These are phyloP conservation scores for Dryadomyces quercivorus DNA, from an alignment of 2,329 filamentous ascomycete genomes.

Conservation along the genomic window DNA sequence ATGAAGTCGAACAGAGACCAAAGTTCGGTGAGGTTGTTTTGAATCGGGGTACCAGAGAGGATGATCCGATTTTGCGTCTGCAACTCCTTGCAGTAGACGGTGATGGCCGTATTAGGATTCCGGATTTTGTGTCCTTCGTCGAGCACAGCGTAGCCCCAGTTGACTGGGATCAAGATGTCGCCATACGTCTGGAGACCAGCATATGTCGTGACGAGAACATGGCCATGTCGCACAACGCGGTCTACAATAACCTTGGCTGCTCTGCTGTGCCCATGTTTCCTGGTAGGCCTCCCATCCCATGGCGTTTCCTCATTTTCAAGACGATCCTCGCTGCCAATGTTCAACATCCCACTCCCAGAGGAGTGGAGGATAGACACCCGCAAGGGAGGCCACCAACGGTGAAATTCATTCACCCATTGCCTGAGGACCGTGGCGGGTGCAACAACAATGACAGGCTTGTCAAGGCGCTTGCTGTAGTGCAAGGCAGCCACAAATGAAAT, in stretches of 20 bases:
- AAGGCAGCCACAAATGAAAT: slow-evolving; percentile 77
- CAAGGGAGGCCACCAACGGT: slow-evolving; percentile 98
- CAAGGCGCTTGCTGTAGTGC: slow-evolving; percentile 79
- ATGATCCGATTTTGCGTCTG: slow-evolving; percentile 85
- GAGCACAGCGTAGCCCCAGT: slow-evolving; percentile 89
- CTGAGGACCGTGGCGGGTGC: slow-evolving; percentile 89
- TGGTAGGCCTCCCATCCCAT: slow-evolving; percentile 24
- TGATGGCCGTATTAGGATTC: slow-evolving; percentile 90
- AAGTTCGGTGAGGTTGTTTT: slow-evolving; percentile 88
- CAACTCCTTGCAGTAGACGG: slow-evolving; percentile 88
- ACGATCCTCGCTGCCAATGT: slow-evolving; percentile 53
- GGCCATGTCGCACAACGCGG: slow-evolving; percentile 69
- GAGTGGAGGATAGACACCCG: slow-evolving; percentile 91
- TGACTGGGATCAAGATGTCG: slow-evolving; percentile 64
- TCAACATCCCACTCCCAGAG: slow-evolving; percentile 92
- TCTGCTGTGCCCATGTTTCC: slow-evolving; percentile 40
- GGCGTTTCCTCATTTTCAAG: slow-evolving; percentile 42
- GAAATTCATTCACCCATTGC: slow-evolving; percentile 98
- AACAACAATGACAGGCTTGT: slow-evolving; percentile 79
- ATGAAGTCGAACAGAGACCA: slow-evolving; percentile 99
- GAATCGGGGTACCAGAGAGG: slow-evolving; percentile 90
- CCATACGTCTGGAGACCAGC: slow-evolving; percentile 89
- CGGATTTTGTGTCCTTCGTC: slow-evolving; percentile 98
- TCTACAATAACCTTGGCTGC: slow-evolving; percentile 72
- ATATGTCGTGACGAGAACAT: slow-evolving; percentile 92